Conservation (phyloP, 2,329 filamentous ascomycete genomes). For the Fusarium protoensiforme region DNA sequence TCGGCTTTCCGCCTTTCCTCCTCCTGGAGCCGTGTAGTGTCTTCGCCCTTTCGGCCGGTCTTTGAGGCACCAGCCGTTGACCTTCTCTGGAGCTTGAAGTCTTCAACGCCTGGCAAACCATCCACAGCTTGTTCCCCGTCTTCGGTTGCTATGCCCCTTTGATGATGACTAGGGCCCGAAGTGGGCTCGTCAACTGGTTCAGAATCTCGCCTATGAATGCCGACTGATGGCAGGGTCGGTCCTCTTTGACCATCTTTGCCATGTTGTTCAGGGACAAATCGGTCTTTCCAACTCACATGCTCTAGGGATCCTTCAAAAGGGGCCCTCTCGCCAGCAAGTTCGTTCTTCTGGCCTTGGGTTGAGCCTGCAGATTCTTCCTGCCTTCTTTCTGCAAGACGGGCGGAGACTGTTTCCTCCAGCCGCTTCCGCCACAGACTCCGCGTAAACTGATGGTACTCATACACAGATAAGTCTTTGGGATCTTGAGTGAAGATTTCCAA, state of each 20-base stretch:
- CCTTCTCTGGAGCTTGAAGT: background rate
- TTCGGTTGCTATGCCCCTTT: background rate
- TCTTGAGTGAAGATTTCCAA: background rate
- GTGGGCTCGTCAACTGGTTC: background rate
- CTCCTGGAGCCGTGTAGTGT: background rate
- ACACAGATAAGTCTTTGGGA: background rate
- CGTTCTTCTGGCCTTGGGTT: background rate
- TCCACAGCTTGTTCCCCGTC: background rate
- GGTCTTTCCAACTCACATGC: background rate
- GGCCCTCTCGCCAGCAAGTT: background rate
- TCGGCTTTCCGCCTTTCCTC: background rate
- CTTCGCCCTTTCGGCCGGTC: background rate
- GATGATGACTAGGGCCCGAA: background rate
- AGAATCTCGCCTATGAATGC: background rate
- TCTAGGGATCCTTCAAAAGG: background rate
- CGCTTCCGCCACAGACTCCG: background rate
- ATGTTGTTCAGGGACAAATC: background rate
- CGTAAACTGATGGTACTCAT: background rate
- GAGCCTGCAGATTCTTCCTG: background rate
- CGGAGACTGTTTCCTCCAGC: background rate
- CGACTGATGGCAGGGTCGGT: background rate
- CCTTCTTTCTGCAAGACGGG: background rate
- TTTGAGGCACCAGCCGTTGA: background rate
- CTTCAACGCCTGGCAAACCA: background rate
- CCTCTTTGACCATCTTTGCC: background rate